Base-by-base conservation (phyloP, 371 early-diverging fungal species). In the Mortierella sp. region DNA sequence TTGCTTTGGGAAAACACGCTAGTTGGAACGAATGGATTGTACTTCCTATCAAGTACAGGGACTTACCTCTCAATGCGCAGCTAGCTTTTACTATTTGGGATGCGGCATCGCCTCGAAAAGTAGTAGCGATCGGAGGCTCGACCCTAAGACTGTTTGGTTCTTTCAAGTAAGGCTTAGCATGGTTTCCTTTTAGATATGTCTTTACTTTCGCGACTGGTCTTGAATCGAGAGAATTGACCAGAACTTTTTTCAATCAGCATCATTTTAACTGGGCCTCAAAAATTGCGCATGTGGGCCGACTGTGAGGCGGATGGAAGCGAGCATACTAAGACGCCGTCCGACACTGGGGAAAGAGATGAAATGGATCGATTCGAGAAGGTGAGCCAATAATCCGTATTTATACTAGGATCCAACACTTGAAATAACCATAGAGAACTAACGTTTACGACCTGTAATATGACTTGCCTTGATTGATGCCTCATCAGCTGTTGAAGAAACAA, bases 11-110 rank as follows among this genome's bases (percentile, higher is more conserved):
- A n/a, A 58, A 20, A 57, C 9, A 39, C 26, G n/a, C 24, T 70
- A 91, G 94, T 12, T 96, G 96, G 96, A 93, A 96, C 79, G 97
- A 97, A 87, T 97, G 97, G 97, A 80, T 98, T 32, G 87, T 89
- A 18, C 84, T 98, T 45, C 97, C 98, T 2, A 87, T 97, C 64
- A 93, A 90, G 76, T 96, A 95, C 85, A 84, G 90, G 28, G 96
- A 97, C 78, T 78, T 98, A 37, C 96, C 97, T 0, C 77, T 90
- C 6, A 88, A 91, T 28, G 88, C 96, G 0, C 90, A 91, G 64
- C 84, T 95, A 45, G 88, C 88, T 11, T 86, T 98, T 47, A 93
- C 93, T 10, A 88, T 97, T 9, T 97, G 96, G 96, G 93, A 94
- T 69, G 87, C 91, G 57, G 80, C 86, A 10, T 93, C 91, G 0